Evolutionary conservation across 306 rosid species (phyloP), one percentile per base, ranked within the genome.

Genomic region (Albizia julibrissin): DNA sequence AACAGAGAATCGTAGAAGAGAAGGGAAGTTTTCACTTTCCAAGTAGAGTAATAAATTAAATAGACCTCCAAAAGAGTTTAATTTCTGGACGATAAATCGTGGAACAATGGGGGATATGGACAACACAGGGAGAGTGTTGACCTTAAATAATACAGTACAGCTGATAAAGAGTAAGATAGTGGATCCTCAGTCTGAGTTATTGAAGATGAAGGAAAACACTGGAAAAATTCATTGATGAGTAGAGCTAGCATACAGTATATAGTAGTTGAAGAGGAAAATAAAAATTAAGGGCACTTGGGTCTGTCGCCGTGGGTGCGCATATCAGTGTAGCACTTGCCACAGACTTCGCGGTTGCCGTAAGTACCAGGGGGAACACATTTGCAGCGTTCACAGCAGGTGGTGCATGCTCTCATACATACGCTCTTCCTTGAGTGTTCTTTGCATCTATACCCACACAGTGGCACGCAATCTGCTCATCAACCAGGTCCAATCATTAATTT

Each of bases 351-450:
- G 89, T 93, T 94, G 5, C 98, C 98, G 7, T 33, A 94, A 19
- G 98, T 91, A 64, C 98, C 98, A 11, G 98, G 98, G 0, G 98
- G 98, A 1, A 95, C 98, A 74, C 98, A 95, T 79, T 73, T 89
- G 98, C 98, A 95, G 7, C 98, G 89, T 31, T 82, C 86, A 78
- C 98, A 95, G 64, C 98, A 95, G 6, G 98, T 91, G 67, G 74
- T 31, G 82, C 98, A 95, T 1, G 98, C 98, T 82, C 98, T 91
- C 50, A 43, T 18, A 81, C 98, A 95, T 11, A 82, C 0, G 0
- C 64, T 89, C 83, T 83, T 81, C 88, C 98, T 91, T 6, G 92
- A 89, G 68, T 91, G 95, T 6, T 79, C 12, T 29, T 84, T 9
- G 85, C 98, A 95, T 76, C 98, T 89, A 24, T 73, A 29, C 8